Evolutionary conservation across 768 basidiomycete genomes (phyloP).

Genomic region (Suillus tomentosus): DNA sequence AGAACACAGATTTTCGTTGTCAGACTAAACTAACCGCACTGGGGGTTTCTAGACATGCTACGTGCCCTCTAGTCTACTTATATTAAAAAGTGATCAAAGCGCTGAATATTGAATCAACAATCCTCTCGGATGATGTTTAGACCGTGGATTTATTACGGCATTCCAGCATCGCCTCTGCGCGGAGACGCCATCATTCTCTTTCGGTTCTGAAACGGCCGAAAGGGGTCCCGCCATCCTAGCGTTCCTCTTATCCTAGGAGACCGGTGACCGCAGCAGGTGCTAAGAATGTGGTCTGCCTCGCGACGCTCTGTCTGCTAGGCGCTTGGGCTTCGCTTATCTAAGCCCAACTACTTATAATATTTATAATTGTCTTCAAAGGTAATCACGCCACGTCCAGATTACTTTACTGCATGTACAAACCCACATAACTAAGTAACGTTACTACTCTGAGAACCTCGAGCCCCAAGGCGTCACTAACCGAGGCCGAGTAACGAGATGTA

Average conservation of each 20-base stretch:
- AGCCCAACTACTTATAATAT: too few species aligned
- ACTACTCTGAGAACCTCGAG: background rate
- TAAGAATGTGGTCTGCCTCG: too few species aligned
- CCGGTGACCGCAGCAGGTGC: too few species aligned
- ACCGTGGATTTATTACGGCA: background rate
- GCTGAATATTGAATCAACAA: background rate
- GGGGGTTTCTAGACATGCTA: background rate
- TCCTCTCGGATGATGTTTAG: background rate
- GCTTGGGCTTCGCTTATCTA: too few species aligned
- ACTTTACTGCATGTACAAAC: background rate
- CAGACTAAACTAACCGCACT: background rate
- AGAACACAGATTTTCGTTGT: background rate
- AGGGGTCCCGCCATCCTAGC: too few species aligned
- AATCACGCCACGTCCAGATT: background rate
- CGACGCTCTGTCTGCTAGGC: too few species aligned
- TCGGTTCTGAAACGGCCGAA: too few species aligned
- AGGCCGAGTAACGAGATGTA: background rate
- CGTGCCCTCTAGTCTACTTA: background rate
- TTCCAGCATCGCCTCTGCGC: background rate
- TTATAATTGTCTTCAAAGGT: too few species aligned
- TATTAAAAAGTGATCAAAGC: background rate
- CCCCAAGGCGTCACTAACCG: background rate
- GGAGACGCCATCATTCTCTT: too few species aligned
- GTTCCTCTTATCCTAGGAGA: too few species aligned
- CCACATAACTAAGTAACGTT: background rate